These are phyloP conservation scores for Ceratocystis huliohia DNA, from an alignment of 2,329 filamentous ascomycete genomes.

Conservation along the genomic window DNA sequence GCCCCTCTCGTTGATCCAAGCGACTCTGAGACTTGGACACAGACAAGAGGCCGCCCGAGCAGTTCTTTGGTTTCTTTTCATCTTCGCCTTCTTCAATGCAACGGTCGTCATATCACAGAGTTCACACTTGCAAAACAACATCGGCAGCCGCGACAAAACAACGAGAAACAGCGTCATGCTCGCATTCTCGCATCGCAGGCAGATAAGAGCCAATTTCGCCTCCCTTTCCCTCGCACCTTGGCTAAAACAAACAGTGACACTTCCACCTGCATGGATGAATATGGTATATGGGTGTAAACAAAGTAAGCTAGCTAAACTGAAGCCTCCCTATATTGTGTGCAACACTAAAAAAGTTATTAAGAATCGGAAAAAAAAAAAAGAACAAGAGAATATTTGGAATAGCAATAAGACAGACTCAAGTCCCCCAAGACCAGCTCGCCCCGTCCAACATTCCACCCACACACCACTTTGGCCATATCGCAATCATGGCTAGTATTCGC, in stretches of 20 bases:
- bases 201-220: too few relatives aligned
- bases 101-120: too few relatives aligned
- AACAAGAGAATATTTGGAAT: neutral
- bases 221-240: too few relatives aligned
- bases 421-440: neutral
- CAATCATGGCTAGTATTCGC: too few relatives aligned
- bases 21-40: too few relatives aligned
- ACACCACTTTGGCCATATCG: neutral
- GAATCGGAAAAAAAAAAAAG: neutral
- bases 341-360: neutral
- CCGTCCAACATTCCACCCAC: neutral
- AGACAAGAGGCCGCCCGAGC: neutral
- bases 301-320: neutral
- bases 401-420: neutral
- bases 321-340: neutral
- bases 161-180: too few relatives aligned
- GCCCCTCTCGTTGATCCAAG: too few relatives aligned
- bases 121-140: too few relatives aligned
- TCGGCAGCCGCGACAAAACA: too few relatives aligned
- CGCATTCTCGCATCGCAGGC: too few relatives aligned
- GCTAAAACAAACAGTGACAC: too few relatives aligned
- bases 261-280: too few relatives aligned
- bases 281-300: neutral
- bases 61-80: neutral
- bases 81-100: neutral